Percentiles rank a stretch among this genome's conserved stretches.
Evolutionary conservation across 1,284 basidiomycete species (phyloP).

Genomic region (Golubevia pallescens): DNA sequence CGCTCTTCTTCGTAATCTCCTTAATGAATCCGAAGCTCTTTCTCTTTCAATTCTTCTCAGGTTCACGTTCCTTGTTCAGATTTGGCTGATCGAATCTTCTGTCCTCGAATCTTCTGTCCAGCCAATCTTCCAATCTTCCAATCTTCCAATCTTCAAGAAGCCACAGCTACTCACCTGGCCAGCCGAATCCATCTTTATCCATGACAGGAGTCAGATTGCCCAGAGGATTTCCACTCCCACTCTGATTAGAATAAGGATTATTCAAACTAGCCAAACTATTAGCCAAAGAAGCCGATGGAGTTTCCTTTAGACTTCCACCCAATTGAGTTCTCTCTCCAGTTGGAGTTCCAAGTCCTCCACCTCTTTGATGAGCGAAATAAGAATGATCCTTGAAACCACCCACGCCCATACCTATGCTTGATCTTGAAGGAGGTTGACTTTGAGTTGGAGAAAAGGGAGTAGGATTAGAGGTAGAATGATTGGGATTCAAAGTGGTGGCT

Average conservation of each 20-base stretch:
- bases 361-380: constrained; percentile 21
- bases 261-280: constrained; percentile 9
- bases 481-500: constrained; percentile 9
- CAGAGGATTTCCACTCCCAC: constrained; percentile 1
- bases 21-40: no score
- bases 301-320: background rate
- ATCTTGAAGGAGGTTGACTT: background rate
- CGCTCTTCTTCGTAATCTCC: no score
- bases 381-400: constrained; percentile 15
- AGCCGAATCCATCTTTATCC: constrained; percentile 57
- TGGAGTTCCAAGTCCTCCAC: constrained; percentile 49
- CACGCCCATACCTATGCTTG: background rate
- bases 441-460: constrained; percentile 10
- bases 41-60: no score
- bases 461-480: constrained; percentile 14
- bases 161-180: constrained; percentile 28
- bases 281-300: constrained; percentile 17
- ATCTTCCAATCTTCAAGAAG: background rate
- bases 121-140: no score
- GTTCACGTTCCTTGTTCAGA: no score
- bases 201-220: constrained; percentile 47
- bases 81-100: no score
- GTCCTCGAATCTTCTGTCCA: no score
- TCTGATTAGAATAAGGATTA: background rate
- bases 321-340: constrained; percentile 36